Base-by-base conservation (phyloP, 140 eudicot genomes). In the Bidens hawaiensis region DNA sequence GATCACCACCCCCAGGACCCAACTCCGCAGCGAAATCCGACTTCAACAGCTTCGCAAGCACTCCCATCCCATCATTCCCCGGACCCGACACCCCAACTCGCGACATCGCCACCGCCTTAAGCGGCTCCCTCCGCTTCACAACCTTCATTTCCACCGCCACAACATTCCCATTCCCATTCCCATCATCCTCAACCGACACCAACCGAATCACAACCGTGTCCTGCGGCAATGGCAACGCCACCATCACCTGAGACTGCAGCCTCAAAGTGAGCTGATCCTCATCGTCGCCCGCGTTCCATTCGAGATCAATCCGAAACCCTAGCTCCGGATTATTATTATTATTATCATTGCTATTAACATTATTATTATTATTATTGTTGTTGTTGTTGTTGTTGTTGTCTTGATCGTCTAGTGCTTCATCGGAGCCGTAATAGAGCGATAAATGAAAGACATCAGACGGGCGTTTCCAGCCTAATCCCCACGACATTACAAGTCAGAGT, bases 391-490 rank as follows among this genome's bases (percentile, higher is more conserved):
- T 5, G 81, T 60, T 1, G 84, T 78, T 51, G 76, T 72, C 86
- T 23, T 86, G 82, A 18, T 79, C 75, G 3, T 8, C 1, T 16
- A 69, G 62, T 50, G 83, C 76, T 34, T 72, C 94, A 23, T 85
- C 89, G 9, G 80, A 31, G 25, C 99, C 99, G 60, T 85, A 94
- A 48, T 83, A 70, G 3, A 94, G 73, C 3, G 90, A 75, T 60
- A 94, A 52, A 72, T 88, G 94, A 70, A 94, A 88, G 19, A 79
- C 76, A 31, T 94, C 97, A 14, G 95, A 78, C 6, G 95, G 78
- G 22, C 99, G 75, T 38, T 93, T 94, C 99, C 99, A 94, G 4
- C 95, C 99, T 72, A 94, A 72, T 66, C 97, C 99, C 99, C 99
- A 94, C 56, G 99, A 93, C 99, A 93, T 93, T 76, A 69, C 61